Evolutionary conservation across 495 filamentous ascomycete species (phyloP).

Genomic region (Aspergillus cavernicola): DNA sequence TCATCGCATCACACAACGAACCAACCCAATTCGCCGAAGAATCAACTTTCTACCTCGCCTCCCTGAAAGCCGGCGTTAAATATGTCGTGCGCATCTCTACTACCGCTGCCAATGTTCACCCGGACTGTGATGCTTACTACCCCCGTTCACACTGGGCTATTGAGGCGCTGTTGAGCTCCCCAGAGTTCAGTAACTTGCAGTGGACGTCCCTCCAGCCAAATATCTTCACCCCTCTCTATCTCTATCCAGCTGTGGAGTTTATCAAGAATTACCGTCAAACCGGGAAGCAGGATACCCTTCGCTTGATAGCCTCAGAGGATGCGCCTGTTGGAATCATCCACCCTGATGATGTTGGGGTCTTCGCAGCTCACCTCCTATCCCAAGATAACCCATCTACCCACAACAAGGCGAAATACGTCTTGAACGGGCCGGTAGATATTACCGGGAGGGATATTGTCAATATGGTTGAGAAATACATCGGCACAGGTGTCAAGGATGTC

Average conservation of each 20-base stretch:
- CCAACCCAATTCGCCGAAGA: conserved; percentile 43
- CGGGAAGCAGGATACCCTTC: conserved; percentile 31
- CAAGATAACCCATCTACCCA: conserved; percentile 29
- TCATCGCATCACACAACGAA: conserved; percentile 40
- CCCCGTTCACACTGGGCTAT: conserved; percentile 45
- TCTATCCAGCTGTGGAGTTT: conserved; percentile 26
- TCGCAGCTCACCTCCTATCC: conserved; percentile 38
- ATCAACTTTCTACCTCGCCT: conserved; percentile 32
- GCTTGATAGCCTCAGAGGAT: conserved; percentile 26
- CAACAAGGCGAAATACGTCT: conserved; percentile 37
- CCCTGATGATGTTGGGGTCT: conserved; percentile 33
- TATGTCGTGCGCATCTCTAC: conserved; percentile 50
- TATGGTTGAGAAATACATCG: conserved; percentile 40
- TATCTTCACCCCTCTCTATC: conserved; percentile 24
- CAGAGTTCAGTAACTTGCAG: conserved; percentile 35
- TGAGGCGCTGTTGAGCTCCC: conserved; percentile 35
- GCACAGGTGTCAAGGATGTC: conserved; percentile 31
- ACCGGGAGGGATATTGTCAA: conserved; percentile 36
- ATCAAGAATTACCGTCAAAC: conserved; percentile 36
- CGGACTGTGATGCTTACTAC: conserved; percentile 38
- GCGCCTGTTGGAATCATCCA: conserved; percentile 38
- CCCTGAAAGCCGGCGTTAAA: conserved; percentile 39
- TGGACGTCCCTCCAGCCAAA: conserved; percentile 49
- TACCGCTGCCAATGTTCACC: conserved; percentile 37
- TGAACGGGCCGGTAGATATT: conserved; percentile 43